Evolutionary conservation across 139 green algal genomes (phyloP), one percentile per base, ranked within the genome.

Genomic region (Eudorina sp.): DNA sequence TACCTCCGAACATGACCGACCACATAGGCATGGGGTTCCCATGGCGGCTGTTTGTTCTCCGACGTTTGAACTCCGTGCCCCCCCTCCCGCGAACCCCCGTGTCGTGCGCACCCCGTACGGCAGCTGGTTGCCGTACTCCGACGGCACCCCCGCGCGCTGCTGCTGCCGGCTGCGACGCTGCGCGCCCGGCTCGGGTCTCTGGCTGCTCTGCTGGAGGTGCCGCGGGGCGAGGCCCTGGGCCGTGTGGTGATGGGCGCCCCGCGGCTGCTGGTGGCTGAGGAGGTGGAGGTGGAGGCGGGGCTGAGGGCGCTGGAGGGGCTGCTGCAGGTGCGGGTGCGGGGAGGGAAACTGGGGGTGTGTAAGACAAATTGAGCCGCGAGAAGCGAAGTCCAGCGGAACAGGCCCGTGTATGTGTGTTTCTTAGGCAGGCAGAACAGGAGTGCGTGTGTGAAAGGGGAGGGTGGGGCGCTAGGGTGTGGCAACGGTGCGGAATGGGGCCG

Each of bases 61-160:
- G n/a, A n/a, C n/a, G n/a, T n/a, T n/a, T n/a, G n/a, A n/a, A n/a
- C n/a, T n/a, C n/a, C n/a, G n/a, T n/a, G n/a, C n/a, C n/a, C n/a
- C n/a, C n/a, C n/a, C n/a, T n/a, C n/a, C n/a, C n/a, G n/a, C n/a
- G n/a, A n/a, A n/a, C n/a, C n/a, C n/a, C n/a, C n/a, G n/a, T n/a
- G n/a, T n/a, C n/a, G n/a, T n/a, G n/a, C n/a, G n/a, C n/a, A n/a
- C n/a, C n/a, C n/a, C n/a, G n/a, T n/a, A n/a, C n/a, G 5, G 13
- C 75, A 83, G 75, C 36, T 46, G 31, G 75, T 83, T 9, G 75
- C 75, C 14, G 13, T 69, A 18, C 51, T 83, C 51, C 75, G 75
- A 18, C 75, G 75, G 14, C 75, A 83, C 48, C 75, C 75, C 46
- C 31, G 19, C 5, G 51, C 75, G 48, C 75, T 83, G 51, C 75